phyloP scores from a whole-genome alignment of 192 early-diverging fungal genomes.

The Spinellus fusiger region DNA sequence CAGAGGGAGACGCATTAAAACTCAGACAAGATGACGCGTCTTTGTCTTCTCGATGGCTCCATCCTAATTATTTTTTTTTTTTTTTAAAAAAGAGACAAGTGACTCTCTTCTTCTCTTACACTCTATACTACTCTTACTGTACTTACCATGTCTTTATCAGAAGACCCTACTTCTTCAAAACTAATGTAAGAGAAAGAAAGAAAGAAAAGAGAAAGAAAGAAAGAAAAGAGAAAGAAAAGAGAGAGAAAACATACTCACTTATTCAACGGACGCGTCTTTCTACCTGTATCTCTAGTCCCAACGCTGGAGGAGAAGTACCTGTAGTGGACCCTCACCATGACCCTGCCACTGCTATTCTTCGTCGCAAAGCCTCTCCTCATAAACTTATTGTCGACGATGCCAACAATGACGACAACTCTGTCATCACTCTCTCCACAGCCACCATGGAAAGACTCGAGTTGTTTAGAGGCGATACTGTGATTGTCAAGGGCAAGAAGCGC shows the following conservation, averaged over 20 bases:
- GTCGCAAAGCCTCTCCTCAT: constrained; percentile 91
- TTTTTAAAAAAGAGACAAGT: no score
- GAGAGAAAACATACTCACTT: not conserved
- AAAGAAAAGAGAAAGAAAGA: not conserved
- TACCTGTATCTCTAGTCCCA: constrained; percentile 40
- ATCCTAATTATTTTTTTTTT: no score
- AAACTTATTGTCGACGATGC: constrained; percentile 98
- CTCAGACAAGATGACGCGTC: no score
- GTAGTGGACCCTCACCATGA: constrained; percentile 65
- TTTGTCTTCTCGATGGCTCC: no score
- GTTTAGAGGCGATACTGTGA: constrained; percentile 93
- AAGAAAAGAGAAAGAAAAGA: not conserved
- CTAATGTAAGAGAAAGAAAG: not conserved
- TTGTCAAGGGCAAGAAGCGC: constrained; percentile 98
- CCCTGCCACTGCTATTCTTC: constrained; percentile 90
- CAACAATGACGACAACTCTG: constrained; percentile 96
- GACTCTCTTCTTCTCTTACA: no score
- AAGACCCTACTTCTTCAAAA: no score
- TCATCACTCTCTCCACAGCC: constrained; percentile 79
- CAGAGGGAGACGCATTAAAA: no score
- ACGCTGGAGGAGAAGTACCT: constrained; percentile 45
- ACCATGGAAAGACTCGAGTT: constrained; percentile 91
- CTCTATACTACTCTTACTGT: no score
- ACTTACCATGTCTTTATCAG: no score
- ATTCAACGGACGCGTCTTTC: no score